A percentile compares a stretch with the other conserved stretches of the same genome.
phyloP scores from a whole-genome alignment of 176 grass and related monocot genomes.

The Eleusine coracana region DNA sequence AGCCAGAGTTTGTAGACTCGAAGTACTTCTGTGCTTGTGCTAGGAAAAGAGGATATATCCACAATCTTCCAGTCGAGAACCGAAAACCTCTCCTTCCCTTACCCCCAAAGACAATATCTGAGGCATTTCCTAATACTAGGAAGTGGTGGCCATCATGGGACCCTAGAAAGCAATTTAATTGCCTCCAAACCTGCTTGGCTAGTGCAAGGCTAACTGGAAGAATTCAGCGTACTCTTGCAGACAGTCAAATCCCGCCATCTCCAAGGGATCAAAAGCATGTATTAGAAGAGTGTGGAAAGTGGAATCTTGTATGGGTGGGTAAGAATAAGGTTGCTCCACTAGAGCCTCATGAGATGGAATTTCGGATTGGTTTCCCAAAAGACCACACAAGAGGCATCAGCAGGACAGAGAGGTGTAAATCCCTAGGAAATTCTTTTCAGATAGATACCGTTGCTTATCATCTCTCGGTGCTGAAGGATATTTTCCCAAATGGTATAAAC shows the following conservation, averaged over 20 bases:
- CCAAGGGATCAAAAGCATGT: constrained; percentile 48
- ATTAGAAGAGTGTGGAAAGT: constrained; percentile 66
- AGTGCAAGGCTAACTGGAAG: constrained; percentile 53
- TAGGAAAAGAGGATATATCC: constrained; percentile 83
- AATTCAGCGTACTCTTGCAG: constrained; percentile 44
- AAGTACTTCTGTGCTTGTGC: constrained; percentile 71
- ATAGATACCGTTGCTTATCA: constrained; percentile 80
- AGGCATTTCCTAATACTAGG: constrained; percentile 54
- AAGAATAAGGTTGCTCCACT: constrained; percentile 70
- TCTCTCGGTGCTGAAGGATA: constrained; percentile 56
- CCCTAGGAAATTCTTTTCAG: constrained; percentile 77
- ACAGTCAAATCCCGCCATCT: constrained; percentile 37
- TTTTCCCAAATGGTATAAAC: constrained; percentile 70
- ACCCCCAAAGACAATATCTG: constrained; percentile 62
- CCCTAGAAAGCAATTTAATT: constrained; percentile 69
- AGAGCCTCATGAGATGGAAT: constrained; percentile 59
- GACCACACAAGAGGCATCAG: constrained; percentile 23
- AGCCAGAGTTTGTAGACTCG: constrained; percentile 80
- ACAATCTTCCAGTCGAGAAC: constrained; percentile 73
- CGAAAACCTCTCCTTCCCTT: constrained; percentile 48
- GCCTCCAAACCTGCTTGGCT: constrained; percentile 64
- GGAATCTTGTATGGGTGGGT: constrained; percentile 82
- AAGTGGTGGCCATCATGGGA: constrained; percentile 81
- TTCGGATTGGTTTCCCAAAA: background rate
- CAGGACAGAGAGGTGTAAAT: background rate